Base-by-base conservation (phyloP, 306 rosid species). In the Rubus idaeus region DNA sequence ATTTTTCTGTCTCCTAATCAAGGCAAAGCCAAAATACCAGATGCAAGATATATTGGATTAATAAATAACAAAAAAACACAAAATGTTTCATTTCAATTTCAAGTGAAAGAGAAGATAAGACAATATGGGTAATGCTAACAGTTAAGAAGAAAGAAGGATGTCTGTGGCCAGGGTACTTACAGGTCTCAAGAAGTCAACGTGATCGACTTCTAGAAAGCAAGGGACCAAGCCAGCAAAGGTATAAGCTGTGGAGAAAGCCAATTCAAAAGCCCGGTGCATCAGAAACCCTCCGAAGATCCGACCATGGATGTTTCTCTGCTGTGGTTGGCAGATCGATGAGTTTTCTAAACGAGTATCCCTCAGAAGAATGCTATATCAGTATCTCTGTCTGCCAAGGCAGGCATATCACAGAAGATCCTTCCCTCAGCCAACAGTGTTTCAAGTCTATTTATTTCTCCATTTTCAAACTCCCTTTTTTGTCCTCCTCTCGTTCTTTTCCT, bases 291-390 rank as follows among this genome's bases (percentile, higher is more conserved):
- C 99, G 13, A 96, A 96, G 77, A 96, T 91, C 75, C 98, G 88
- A 76, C 99, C 99, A 74, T 96, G 94, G 53, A 96, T 91, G 84
- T 96, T 96, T 87, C 99, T 89, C 80, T 92, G 99, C 77, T 96
- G 99, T 17, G 99, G 97, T 69, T 92, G 98, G 86, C 99, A 96
- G 70, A 96, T 84, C 70, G 92, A 84, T 35, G 98, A 83, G 79
- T 89, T 94, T 74, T 91, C 98, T 2, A 91, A 94, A 78, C 87
- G 58, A 10, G 97, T 91, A 79, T 94, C 91, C 82, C 86, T 88
- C 37, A 90, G 87, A 80, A 94, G 96, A 88, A 94, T 94, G 86
- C 96, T 94, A n/a, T n/a, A n/a, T n/a, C n/a, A n/a, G n/a, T n/a
- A 88, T 94, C 83, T 84, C 96, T 81, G 78, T 94, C 94, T 8